These are phyloP conservation scores for Linum trigynum DNA, from an alignment of 345 rosid genomes.

Conservation along the genomic window DNA sequence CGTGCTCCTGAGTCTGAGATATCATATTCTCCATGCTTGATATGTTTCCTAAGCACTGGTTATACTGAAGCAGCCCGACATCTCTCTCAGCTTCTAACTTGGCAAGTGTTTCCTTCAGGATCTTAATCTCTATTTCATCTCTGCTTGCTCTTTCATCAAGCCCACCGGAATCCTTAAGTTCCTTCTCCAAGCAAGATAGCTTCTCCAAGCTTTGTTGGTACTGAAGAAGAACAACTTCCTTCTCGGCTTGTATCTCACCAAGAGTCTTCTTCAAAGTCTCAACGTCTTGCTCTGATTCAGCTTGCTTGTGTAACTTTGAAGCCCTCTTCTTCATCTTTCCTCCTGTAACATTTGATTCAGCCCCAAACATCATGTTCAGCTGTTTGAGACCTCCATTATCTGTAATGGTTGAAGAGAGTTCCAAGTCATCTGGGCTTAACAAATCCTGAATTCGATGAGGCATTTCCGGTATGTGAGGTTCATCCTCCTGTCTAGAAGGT, in stretches of 20 bases:
- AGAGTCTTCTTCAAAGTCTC: conserved; percentile 19
- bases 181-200: conserved; percentile 21
- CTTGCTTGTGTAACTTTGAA: conserved; percentile 19
- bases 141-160: conserved; percentile 25
- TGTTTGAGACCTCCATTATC: conserved; percentile 37
- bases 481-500: conserved; percentile 10
- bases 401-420: conserved; percentile 19
- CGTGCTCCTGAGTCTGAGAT: conserved; percentile 19
- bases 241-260: conserved; percentile 21
- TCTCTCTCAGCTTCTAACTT: conserved; percentile 24
- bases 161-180: conserved; percentile 18
- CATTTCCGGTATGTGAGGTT: conserved; percentile 16
- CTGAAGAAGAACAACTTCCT: conserved; percentile 17
- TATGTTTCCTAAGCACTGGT: conserved; percentile 15
- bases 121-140: conserved; percentile 24
- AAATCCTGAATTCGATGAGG: conserved; percentile 33
- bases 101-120: conserved; percentile 19
- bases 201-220: conserved; percentile 24
- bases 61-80: conserved; percentile 18
- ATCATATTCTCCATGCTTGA: conserved; percentile 18
- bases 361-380: conserved; percentile 42
- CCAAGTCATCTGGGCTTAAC: conserved; percentile 34
- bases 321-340: conserved; percentile 18
- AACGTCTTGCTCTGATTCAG: conserved; percentile 9
- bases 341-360: conserved; percentile 17